Evolutionary conservation across 2,329 filamentous ascomycete genomes (phyloP), one percentile per base, ranked within the genome.

Genomic region (Hawksworthiomyces lignivorus): DNA sequence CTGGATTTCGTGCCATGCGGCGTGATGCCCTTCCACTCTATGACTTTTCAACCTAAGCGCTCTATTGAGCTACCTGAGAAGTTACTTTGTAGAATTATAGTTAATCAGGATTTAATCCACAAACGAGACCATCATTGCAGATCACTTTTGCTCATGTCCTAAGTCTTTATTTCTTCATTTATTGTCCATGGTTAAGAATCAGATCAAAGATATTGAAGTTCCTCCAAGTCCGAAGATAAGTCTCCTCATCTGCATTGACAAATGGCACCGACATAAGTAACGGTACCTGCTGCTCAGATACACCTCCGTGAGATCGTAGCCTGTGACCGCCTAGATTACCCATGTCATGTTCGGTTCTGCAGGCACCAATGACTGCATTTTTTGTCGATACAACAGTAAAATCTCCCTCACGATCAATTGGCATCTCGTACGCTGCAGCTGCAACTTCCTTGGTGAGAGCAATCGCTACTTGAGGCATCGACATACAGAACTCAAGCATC

Each of bases 191-290:
- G 42, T 66, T 66, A 9, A 66, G 48, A 7, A 53, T 53, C 32
- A 64, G 45, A 45, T 65, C 60, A 50, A 64, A 64, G 19, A 60
- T 50, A 44, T 65, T 59, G 49, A 58, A 65, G 38, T 65, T 65
- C 38, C 55, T 56, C 62, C 62, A 64, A 12, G 41, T 17, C 34
- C 50, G 54, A 4, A 39, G 36, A 5, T 31, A 31, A 19, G 37
- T 45, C 15, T 10, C 21, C 11, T 49, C 37, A 19, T 44, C 41
- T 4, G n/a, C n/a, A n/a, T 35, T 19, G n/a, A 49, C 35, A 17
- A 41, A 29, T 14, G 56, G 51, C 9, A 50, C 54, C 5, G 60
- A 62, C 45, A 57, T 53, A 5, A 65, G 46, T 10, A 65, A 38
- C 7, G 63, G 64, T 14, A 66, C 53, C 4, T 52, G 44, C 46